A percentile compares a stretch with the other conserved stretches of the same genome.
Evolutionary conservation across 257 asterid genomes (phyloP).

Genomic region (Leptodermis oblonga): DNA sequence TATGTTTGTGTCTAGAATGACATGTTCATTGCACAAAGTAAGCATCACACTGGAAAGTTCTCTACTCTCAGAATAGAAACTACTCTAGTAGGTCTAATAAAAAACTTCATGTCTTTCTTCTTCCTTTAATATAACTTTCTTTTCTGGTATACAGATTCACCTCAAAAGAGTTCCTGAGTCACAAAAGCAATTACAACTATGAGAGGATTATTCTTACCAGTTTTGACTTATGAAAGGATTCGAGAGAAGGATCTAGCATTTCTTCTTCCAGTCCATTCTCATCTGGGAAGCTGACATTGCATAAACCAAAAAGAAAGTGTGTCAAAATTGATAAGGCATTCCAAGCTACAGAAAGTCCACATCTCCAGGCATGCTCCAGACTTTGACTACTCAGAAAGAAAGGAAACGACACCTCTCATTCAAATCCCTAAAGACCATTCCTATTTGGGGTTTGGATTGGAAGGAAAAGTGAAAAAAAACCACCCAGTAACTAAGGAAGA

Average conservation of each 20-base stretch:
- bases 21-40: neutral
- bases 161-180: slow-evolving; percentile 6
- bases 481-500: slow-evolving; percentile 7
- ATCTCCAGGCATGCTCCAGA: neutral
- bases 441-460: neutral
- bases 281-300: slow-evolving; percentile 60
- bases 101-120: neutral
- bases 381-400: neutral
- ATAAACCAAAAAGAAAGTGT: slow-evolving; percentile 17
- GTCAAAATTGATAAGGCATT: neutral
- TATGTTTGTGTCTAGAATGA: neutral
- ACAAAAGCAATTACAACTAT: slow-evolving; percentile 11
- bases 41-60: neutral
- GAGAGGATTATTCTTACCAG: slow-evolving; percentile 45
- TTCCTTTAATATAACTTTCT: neutral
- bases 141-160: neutral
- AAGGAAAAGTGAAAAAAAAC: neutral
- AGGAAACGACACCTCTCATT: neutral
- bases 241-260: slow-evolving; percentile 31
- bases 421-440: neutral
- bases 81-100: neutral
- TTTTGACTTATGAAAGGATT: slow-evolving; percentile 38
- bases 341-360: neutral
- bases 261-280: slow-evolving; percentile 42
- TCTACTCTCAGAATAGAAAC: neutral